Base-by-base conservation (phyloP, 129 eudicot species). In the Pulicaria dysenterica region DNA sequence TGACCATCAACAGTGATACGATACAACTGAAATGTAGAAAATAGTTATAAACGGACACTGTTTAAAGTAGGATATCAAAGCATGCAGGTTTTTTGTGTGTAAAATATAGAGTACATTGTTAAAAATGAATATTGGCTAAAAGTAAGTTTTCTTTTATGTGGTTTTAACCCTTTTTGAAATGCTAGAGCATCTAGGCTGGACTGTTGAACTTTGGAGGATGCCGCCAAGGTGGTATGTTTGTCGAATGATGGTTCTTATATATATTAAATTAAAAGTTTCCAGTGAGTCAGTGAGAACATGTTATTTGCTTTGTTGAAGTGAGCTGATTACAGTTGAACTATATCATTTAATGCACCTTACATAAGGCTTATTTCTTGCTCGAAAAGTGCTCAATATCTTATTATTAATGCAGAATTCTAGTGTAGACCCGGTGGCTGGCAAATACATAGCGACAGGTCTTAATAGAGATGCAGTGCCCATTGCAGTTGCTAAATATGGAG, bases 401-500 rank as follows among this genome's bases (percentile, higher is more conserved):
- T 45, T 50, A 67, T 79, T 17, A 24, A 8, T 75, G 81, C 86
- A 92, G 98, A 89, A 82, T 62, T 47, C 88, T 65, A 64, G 78
- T 31, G 73, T 76, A 15, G 73, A 64, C 83, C 96, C 90, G n/a
- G 76, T 90, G 16, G 82, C 86, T 66, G 84, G 80, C 74, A 94
- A 90, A 72, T 90, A 94, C 74, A 64, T 88, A 15, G 83, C 96
- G 19, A 79, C 93, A 14, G 99, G 99, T 50, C 91, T 90, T 50
- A 90, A 68, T 74, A 86, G 94, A 74, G 99, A 90, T 34, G 91
- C 93, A 7, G 97, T 88, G 79, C 86, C 96, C 19, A 73, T 86
- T 69, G 97, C 99, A 43, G 96, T 94, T 78, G 97, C 99, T 54
- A 82, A 86, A 73, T 90, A 80, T 62, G 99, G 99, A 77, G 99